Conservation (phyloP, 2,329 filamentous ascomycete genomes). For the Furcasterigmium furcatum region DNA sequence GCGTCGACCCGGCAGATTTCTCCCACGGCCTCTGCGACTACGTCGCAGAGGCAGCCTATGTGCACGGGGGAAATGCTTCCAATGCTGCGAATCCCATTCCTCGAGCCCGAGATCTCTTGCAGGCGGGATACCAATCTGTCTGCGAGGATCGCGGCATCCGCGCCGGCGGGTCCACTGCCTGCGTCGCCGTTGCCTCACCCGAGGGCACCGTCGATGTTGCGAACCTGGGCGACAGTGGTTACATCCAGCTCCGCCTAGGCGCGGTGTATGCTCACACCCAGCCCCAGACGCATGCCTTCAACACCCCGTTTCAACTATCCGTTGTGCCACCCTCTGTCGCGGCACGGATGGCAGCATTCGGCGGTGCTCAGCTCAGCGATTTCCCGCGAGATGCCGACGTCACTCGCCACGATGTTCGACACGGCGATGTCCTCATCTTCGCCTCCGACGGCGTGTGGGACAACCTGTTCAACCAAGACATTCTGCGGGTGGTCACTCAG, state of each 20-base stretch:
- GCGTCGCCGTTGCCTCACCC: constrained; percentile 72
- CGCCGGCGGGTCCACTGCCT: constrained; percentile 89
- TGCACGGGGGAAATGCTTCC: constrained; percentile 38
- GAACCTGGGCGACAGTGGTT: constrained; percentile 94
- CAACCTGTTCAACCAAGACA: constrained; percentile 88
- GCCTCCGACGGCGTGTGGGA: constrained; percentile 96
- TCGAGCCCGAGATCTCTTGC: constrained; percentile 69
- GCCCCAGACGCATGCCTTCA: constrained; percentile 94
- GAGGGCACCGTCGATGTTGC: constrained; percentile 81
- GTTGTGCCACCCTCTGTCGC: constrained; percentile 80
- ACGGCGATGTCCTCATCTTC: constrained; percentile 91
- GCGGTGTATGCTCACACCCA: constrained; percentile 80
- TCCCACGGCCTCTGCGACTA: constrained; percentile 90
- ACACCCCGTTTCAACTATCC: constrained; percentile 93
- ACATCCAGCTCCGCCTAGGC: constrained; percentile 80
- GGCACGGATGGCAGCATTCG: constrained; percentile 78
- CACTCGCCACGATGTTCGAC: constrained; percentile 70
- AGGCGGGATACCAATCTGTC: constrained; percentile 80
- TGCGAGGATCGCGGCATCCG: constrained; percentile 68
- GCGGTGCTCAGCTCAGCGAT: constrained; percentile 77
- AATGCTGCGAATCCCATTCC: constrained; percentile 30
- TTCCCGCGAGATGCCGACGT: constrained; percentile 80
- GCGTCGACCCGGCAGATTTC: constrained; percentile 92
- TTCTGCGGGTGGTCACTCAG: constrained; percentile 73
- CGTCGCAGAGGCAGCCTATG: constrained; percentile 76